phyloP scores from a whole-genome alignment of 2,329 filamentous ascomycete genomes.

The Colletotrichum chlorophyti region DNA sequence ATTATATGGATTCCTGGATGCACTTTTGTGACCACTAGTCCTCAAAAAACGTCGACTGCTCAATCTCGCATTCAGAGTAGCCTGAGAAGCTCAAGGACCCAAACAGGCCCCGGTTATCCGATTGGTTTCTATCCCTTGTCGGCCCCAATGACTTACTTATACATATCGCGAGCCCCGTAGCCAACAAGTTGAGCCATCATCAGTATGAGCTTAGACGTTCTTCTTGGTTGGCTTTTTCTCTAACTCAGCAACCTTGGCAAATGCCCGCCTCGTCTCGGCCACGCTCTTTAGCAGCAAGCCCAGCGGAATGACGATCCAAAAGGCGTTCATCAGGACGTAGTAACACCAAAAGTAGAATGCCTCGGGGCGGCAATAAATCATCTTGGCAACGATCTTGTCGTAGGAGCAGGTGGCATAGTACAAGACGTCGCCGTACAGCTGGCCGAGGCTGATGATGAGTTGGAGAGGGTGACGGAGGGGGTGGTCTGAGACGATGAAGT shows the following conservation, averaged over 20 bases:
- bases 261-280: constrained; percentile 33
- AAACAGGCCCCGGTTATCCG: too few species aligned
- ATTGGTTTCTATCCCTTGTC: too few species aligned
- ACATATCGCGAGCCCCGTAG: too few species aligned
- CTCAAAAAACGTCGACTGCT: too few species aligned
- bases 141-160: too few species aligned
- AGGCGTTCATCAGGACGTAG: constrained; percentile 57
- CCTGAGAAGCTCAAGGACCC: too few species aligned
- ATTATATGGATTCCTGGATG: too few species aligned
- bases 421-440: constrained; percentile 59
- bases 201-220: neutral
- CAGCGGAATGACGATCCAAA: constrained; percentile 60
- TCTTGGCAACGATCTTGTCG: constrained; percentile 45
- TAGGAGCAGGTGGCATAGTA: constrained; percentile 58
- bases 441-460: constrained; percentile 52
- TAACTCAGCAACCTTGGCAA: constrained; percentile 35
- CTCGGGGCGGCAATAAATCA: constrained; percentile 58
- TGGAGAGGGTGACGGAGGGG: constrained; percentile 57
- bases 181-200: too few species aligned
- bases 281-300: constrained; percentile 40
- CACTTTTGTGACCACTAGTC: too few species aligned
- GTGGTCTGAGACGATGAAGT: constrained; percentile 49
- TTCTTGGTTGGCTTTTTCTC: constrained; percentile 7
- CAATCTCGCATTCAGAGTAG: too few species aligned
- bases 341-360: constrained; percentile 60